A percentile compares a stretch with the other conserved stretches of the same genome.
phyloP scores from a whole-genome alignment of 2,329 filamentous ascomycete species.

The Neofusicoccum cordaticola region DNA sequence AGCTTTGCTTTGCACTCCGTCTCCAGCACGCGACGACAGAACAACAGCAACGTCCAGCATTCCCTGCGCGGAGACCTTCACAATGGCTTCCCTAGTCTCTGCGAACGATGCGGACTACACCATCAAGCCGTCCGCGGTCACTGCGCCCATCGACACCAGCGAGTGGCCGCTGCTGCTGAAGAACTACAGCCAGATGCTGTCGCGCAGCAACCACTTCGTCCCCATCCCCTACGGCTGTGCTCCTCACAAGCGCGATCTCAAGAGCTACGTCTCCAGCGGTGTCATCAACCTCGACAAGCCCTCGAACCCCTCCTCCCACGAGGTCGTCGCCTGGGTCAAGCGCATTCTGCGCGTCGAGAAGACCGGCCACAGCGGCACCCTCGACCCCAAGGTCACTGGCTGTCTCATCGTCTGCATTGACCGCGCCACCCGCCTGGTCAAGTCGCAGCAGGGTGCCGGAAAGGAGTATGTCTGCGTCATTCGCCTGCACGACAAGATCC shows the following conservation, averaged over 20 bases:
- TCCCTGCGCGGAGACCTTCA: conserved; percentile 11
- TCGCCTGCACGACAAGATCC: conserved; percentile 90
- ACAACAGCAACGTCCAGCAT: conserved; percentile 18
- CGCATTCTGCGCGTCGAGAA: conserved; percentile 93
- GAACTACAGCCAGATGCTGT: conserved; percentile 92
- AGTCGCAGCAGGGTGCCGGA: conserved; percentile 97
- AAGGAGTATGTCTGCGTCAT: conserved; percentile 99
- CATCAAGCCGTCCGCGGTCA: conserved; percentile 84
- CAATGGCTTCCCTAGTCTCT: conserved; percentile 19
- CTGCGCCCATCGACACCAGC: conserved; percentile 78
- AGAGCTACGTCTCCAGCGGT: conserved; percentile 94
- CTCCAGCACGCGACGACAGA: conserved; percentile 11
- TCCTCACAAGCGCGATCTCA: conserved; percentile 89
- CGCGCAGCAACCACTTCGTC: conserved; percentile 94
- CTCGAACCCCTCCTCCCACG: conserved; percentile 95
- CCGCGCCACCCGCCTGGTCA: conserved; percentile 93
- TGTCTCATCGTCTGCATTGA: conserved; percentile 95
- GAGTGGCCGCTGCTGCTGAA: conserved; percentile 91
- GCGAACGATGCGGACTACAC: conserved; percentile 66
- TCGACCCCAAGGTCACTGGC: conserved; percentile 96
- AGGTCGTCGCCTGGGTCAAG: conserved; percentile 99
- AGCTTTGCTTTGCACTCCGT: conserved; percentile 2
- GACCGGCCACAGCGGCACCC: conserved; percentile 95
- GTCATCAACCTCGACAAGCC: conserved; percentile 99
- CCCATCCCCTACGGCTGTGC: conserved; percentile 91